Base-by-base conservation (phyloP, 257 asterid species). In the Plectranthus barbatus region DNA sequence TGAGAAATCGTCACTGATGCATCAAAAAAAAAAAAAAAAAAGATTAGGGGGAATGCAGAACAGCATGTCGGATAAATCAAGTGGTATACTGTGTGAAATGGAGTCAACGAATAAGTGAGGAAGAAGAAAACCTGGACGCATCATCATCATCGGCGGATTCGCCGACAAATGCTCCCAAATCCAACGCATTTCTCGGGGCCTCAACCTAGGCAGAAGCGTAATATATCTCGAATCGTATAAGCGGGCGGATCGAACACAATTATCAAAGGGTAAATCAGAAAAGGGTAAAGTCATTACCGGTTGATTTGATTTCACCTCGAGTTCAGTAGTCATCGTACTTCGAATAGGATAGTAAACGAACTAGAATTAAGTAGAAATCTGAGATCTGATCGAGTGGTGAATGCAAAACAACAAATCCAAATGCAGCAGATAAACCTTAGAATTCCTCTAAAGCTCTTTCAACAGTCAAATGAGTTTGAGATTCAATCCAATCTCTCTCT, bases 1-100 rank as follows among this genome's bases (percentile, higher is more conserved):
- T 26, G 99, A 87, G 64, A 87, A 74, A 78, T 84, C 99, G 72
- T 85, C 96, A 63, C 97, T 93, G 63, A 42, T n/a, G n/a, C 51
- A 69, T 4, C 52, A 13, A 21, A 54, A 39, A 4, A 18, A n/a
- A n/a, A n/a, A n/a, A n/a, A n/a, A n/a, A n/a, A n/a, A n/a, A n/a
- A n/a, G n/a, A n/a, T n/a, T n/a, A 36, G 3, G 37, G 39, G 31
- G 36, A 37, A 31, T 31, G 6, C 36, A 31, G n/a, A n/a, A 42
- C 2, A 18, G 31, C 19, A 48, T 9, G 24, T 31, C 33, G 19
- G 63, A 60, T 2, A 62, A 36, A 40, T 7, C n/a, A 23, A 45
- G 6, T 33, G 50, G 4, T 40, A 47, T 4, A 59, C 5, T 37
- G n/a, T 13, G 4, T 8, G 47, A 7, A 48, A 7, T 31, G 7